These are phyloP conservation scores for Penicillium dipodomyicola DNA, from an alignment of 495 filamentous ascomycete species.

Conservation along the genomic window DNA sequence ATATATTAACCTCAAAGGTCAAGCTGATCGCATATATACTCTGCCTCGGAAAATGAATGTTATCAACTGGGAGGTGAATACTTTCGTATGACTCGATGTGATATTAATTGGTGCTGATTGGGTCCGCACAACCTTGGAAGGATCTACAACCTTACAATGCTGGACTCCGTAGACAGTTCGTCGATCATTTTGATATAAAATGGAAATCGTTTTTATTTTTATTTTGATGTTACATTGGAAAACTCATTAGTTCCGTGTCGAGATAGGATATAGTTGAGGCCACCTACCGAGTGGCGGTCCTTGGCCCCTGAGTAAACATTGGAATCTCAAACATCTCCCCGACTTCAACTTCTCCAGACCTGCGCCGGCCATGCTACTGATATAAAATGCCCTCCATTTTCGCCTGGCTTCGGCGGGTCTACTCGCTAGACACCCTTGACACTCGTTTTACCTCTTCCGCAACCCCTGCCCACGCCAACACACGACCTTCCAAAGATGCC, in stretches of 20 bases:
- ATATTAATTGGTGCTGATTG: constrained; percentile 17
- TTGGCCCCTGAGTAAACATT: constrained; percentile 19
- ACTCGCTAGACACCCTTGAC: constrained; percentile 89
- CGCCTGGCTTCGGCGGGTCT: constrained; percentile 53
- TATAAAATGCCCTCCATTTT: constrained; percentile 38
- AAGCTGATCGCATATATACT: not conserved
- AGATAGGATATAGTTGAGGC: not conserved
- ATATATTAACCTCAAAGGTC: not conserved
- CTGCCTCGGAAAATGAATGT: not conserved
- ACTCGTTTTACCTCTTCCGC: constrained; percentile 80
- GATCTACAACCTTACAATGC: not conserved
- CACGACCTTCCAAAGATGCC: constrained; percentile 47
- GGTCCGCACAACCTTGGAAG: not conserved
- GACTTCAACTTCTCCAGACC: constrained; percentile 3
- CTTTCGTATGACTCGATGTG: not conserved
- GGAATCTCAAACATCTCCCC: not conserved
- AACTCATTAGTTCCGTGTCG: not conserved
- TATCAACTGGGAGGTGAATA: not conserved
- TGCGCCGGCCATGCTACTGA: constrained; percentile 33
- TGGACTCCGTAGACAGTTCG: not conserved
- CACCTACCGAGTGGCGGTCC: constrained; percentile 9
- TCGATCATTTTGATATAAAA: not conserved
- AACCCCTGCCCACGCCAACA: constrained; percentile 57
- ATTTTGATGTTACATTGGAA: not conserved
- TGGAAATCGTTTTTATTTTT: not conserved